phyloP scores from a whole-genome alignment of 2,329 filamentous ascomycete species.

The Chrysoporthe deuterocubensis region DNA sequence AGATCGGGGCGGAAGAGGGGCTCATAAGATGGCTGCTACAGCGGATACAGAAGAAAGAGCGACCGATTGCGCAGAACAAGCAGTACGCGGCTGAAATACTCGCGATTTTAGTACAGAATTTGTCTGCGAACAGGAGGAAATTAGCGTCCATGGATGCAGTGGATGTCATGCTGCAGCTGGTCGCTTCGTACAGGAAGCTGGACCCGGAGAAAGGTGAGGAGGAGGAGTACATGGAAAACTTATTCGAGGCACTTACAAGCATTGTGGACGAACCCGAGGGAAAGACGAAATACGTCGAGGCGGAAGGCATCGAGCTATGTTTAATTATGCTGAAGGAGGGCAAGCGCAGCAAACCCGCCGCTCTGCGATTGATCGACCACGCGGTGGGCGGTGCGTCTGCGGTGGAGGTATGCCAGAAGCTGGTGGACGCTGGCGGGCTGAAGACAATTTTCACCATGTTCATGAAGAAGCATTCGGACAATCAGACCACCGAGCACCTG shows the following conservation, averaged over 20 bases:
- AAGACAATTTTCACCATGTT: constrained; percentile 87
- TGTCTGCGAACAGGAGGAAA: constrained; percentile 64
- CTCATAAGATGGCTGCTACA: constrained; percentile 78
- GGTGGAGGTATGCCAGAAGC: constrained; percentile 67
- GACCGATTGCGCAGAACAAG: constrained; percentile 81
- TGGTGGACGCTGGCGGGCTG: constrained; percentile 83
- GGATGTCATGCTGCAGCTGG: constrained; percentile 79
- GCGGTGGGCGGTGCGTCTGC: constrained; percentile 62
- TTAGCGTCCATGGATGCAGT: constrained; percentile 72
- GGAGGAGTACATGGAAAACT: constrained; percentile 92
- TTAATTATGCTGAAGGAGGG: constrained; percentile 91
- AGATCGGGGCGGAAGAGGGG: constrained; percentile 69
- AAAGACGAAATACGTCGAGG: constrained; percentile 82
- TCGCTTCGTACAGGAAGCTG: constrained; percentile 81
- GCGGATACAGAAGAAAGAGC: constrained; percentile 69
- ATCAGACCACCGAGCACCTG: constrained; percentile 72
- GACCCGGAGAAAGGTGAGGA: constrained; percentile 89
- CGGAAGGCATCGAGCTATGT: constrained; percentile 88
- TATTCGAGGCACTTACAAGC: constrained; percentile 86
- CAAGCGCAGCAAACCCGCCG: constrained; percentile 78
- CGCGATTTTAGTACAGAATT: constrained; percentile 83
- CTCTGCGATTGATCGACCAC: constrained; percentile 84
- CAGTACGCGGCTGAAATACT: constrained; percentile 93
- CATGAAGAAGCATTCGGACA: constrained; percentile 76
- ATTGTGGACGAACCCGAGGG: constrained; percentile 75